Percentiles rank a stretch among this genome's conserved stretches.
Evolutionary conservation across 1,284 basidiomycete species (phyloP).

Genomic region (Singerocomus rubriflavus): DNA sequence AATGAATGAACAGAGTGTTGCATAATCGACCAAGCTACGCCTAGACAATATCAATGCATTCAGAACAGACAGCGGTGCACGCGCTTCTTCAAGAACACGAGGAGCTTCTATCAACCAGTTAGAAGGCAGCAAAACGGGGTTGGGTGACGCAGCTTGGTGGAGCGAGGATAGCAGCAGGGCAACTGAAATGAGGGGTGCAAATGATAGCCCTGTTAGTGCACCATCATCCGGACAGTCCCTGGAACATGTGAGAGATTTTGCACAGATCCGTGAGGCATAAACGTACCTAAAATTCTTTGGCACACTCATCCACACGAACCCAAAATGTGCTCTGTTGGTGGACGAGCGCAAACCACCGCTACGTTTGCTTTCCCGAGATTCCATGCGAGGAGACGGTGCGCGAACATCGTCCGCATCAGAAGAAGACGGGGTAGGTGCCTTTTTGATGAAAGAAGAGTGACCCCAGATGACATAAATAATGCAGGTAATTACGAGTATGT

Average conservation of each 20-base stretch:
- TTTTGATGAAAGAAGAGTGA: slow-evolving; percentile 45
- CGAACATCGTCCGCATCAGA: slow-evolving; percentile 26
- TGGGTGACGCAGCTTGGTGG: slow-evolving; percentile 28
- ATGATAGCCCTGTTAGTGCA: slow-evolving; percentile 72
- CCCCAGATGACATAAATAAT: slow-evolving; percentile 64
- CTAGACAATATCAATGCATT: slow-evolving; percentile 71
- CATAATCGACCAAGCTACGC: slow-evolving; percentile 72
- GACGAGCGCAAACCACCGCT: slow-evolving; percentile 25
- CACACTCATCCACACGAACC: slow-evolving; percentile 86
- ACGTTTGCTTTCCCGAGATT: slow-evolving; percentile 46
- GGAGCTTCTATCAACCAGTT: slow-evolving; percentile 80
- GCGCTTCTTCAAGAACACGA: slow-evolving; percentile 41
- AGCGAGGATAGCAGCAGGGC: slow-evolving; percentile 59
- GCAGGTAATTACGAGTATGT: slow-evolving; percentile 52
- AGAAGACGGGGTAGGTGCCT: slow-evolving; percentile 13
- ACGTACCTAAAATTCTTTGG: slow-evolving; percentile 78
- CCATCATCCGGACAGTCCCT: slow-evolving; percentile 85
- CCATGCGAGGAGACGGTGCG: slow-evolving; percentile 36
- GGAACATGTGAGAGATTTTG: slow-evolving; percentile 14
- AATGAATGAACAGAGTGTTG: slow-evolving; percentile 77
- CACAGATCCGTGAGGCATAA: not conserved
- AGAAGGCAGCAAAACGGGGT: slow-evolving; percentile 42
- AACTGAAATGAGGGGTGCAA: slow-evolving; percentile 74
- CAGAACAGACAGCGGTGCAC: slow-evolving; percentile 41
- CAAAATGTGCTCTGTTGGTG: slow-evolving; percentile 49